Evolutionary conservation across 495 filamentous ascomycete genomes (phyloP), one percentile per base, ranked within the genome.

Genomic region (Penicillium fimorum): DNA sequence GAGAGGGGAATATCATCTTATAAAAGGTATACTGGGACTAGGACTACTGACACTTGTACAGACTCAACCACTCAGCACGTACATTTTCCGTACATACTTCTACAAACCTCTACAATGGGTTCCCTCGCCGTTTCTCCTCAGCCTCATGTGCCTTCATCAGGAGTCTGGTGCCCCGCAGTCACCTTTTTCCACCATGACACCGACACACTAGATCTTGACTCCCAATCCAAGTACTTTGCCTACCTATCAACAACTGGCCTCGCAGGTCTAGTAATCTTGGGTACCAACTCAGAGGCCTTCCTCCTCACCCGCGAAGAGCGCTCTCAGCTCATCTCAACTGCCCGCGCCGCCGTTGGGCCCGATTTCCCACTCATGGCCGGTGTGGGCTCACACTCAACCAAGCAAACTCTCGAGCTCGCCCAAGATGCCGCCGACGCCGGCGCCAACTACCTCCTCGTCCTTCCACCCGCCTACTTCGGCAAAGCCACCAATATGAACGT

Each of bases 251-350:
- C 63, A n/a, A 75, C 76, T 4, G 80, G 80, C 0, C 76, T 86
- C 3, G 69, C 79, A 0, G 84, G 84, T 4, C 73, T 86, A 10
- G 75, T 86, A 7, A 76, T 86, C 63, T 70, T 85, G 35, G 84
- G 84, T 56, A 85, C 84, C 43, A 86, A 87, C 68, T 82, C 82
- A 56, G 84, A 87, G 64, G 79, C 84, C 8, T 84, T 86, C 65
- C 76, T 86, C 0, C 75, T 87, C 41, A 84, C 83, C 9, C 81
- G 82, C 43, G 75, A 83, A 45, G 84, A 87, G 63, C 79, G 84
- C 41, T 62, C 63, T 5, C 65, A 70, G 33, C 66, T 84, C n/a
- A 75, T 86, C 37, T 47, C 65, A 22, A 66, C 77, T 17, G 84
- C 84, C 11, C 80, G 83, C 29, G 65, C 74, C 29, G 74, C 76